Percentiles rank a stretch among this genome's conserved stretches.
Evolutionary conservation across 2,329 filamentous ascomycete genomes (phyloP).

Genomic region (Dothiorella sarmentorum): DNA sequence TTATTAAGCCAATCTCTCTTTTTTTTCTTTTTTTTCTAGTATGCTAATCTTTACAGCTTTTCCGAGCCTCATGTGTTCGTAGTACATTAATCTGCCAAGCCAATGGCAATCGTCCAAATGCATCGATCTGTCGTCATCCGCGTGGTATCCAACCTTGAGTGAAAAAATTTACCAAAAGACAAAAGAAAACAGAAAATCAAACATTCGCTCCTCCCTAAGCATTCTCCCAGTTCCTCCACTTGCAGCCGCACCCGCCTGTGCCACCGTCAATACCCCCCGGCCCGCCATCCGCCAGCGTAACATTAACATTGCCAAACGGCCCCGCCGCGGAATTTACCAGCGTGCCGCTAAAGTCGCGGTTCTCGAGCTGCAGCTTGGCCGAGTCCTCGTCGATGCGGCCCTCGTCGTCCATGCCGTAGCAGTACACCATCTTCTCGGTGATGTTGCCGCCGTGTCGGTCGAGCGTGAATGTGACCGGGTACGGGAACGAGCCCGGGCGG

Average conservation of each 20-base stretch:
- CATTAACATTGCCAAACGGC: conserved; percentile 38
- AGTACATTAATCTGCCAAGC: conserved; percentile 1
- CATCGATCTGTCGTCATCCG: not conserved
- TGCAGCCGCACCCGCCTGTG: conserved; percentile 57
- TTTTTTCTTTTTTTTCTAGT: too few species aligned
- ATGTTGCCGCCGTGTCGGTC: conserved; percentile 58
- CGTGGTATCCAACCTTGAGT: conserved; percentile 6
- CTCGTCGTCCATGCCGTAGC: conserved; percentile 53
- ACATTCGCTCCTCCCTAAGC: not conserved
- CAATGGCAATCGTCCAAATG: not conserved
- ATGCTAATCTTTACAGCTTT: not conserved
- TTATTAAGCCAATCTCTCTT: too few species aligned
- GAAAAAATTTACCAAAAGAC: not conserved
- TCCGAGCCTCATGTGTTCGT: conserved; percentile 1
- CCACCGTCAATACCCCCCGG: conserved; percentile 56
- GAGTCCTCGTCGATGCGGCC: conserved; percentile 44
- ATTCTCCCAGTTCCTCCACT: conserved; percentile 54
- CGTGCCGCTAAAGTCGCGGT: conserved; percentile 49
- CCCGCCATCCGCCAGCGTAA: conserved; percentile 21
- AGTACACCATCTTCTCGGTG: conserved; percentile 57
- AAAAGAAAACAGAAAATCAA: not conserved
- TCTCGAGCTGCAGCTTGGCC: conserved; percentile 51
- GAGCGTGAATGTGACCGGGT: conserved; percentile 57
- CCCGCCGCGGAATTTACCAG: conserved; percentile 51
- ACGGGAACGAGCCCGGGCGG: conserved; percentile 58